Base-by-base conservation (phyloP, 495 filamentous ascomycete species). In the Polyplosphaeria fusca region DNA sequence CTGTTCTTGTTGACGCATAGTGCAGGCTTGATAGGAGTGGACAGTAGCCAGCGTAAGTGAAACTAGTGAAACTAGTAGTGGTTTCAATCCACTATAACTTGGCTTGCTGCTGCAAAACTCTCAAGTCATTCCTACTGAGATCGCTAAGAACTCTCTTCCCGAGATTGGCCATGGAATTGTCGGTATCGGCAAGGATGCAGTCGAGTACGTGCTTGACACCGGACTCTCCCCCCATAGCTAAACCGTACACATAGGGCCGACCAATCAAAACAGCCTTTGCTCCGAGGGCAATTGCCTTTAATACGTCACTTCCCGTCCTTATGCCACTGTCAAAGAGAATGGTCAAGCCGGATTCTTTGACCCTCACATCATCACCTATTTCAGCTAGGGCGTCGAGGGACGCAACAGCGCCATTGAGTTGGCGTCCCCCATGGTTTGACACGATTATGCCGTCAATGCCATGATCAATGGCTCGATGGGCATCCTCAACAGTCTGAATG, bases 201-300 rank as follows among this genome's bases (percentile, higher is more conserved):
- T 76, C 74, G 25, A 85, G 55, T 2, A 85, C 80, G 48, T 81
- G 73, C 53, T 76, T 77, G 2, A 79, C 84, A 4, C 84, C 83
- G 37, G 76, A 68, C 52, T 79, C 74, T 7, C 83, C 83, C 26
- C 73, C 75, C 13, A 69, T 60, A 3, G 53, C 67, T 5, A 70
- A 48, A 0, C 69, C 69, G 30, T 68, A 72, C 7, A 68, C 52
- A 24, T 58, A 68, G n/a, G 67, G 67, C 4, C 69, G 55, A 2
- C 69, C 69, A 14, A 70, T 45, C 9, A 68, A 40, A 1, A 66
- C 64, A 37, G 54, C 60, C 27, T 70, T 60, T 5, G 70, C 70
- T 0, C 70, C 70, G 7, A 72, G 42, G 4, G 67, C 68, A 5
- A 72, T 39, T 5, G 69, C 70, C 50, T 72, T 72, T 11, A 67